Evolutionary conservation across 2,329 filamentous ascomycete species (phyloP), one percentile per base, ranked within the genome.

Genomic region (Trichoderma sp.): DNA sequence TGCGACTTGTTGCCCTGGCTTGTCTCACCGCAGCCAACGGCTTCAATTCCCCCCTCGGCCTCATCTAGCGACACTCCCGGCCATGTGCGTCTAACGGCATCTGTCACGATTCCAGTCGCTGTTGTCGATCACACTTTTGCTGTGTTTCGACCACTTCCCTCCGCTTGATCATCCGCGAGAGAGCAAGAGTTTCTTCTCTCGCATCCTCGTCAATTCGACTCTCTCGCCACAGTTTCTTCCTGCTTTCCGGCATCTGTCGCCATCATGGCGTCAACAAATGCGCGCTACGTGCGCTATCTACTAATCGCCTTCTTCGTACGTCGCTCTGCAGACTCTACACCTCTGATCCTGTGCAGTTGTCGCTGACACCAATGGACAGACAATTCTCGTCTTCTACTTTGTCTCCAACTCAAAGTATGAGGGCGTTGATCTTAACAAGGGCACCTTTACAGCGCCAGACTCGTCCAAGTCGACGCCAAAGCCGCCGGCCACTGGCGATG

Each of bases 241-340:
- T 17, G 41, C 52, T n/a, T n/a, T 1, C n/a, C 30, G 60, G 50
- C 60, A 63, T 39, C 39, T 54, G 50, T 55, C 54, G 51, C 54
- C 74, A 85, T 84, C 74, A 85, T 84, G 82, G 88, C 88, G 79
- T 85, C 88, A 67, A 88, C 88, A 75, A 88, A 86, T 71, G 87
- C 89, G 78, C 88, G 90, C 79, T 92, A 92, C 74, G 80, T 88
- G 83, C 86, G 87, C 83, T 89, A 88, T 78, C 83, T 97, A 76
- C 83, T 95, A 75, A 88, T 96, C 74, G 91, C 92, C 66, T 85
- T 93, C 74, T 89, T 96, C 74, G 93, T 96, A 85, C 75, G 90
- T 83, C 51, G 44, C 43, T 47, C 60, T 45, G 21, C 7, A 39
- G 34, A 14, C 34, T 5, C 34, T 47, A 10, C 9, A 34, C 12